Conservation (phyloP, 306 rosid genomes). For the Geum urbanum region DNA sequence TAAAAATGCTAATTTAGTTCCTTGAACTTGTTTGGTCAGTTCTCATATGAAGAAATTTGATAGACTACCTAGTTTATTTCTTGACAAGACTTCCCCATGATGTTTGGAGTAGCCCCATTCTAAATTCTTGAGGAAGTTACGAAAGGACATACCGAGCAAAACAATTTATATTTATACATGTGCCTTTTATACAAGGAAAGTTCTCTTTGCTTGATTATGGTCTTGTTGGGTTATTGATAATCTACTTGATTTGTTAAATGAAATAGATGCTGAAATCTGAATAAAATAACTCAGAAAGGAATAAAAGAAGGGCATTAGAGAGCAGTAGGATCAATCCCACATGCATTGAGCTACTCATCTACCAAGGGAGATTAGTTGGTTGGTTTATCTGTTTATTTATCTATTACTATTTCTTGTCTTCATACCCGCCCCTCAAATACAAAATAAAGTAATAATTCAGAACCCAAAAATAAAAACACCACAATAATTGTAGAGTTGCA, state of each 20-base stretch:
- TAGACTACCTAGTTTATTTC: background rate
- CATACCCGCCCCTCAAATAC: background rate
- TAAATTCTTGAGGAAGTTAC: background rate
- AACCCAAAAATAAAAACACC: background rate
- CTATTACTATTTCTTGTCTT: background rate
- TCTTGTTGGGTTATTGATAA: background rate
- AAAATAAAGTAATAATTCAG: background rate
- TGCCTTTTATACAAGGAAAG: too few species aligned
- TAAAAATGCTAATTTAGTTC: background rate
- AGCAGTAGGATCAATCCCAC: background rate
- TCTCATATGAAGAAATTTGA: background rate
- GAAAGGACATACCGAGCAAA: background rate
- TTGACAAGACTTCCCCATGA: background rate
- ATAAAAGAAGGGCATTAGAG: background rate
- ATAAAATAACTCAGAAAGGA: background rate
- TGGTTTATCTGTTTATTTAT: background rate
- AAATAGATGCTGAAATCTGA: background rate
- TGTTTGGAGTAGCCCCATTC: background rate
- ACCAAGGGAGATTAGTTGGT: background rate
- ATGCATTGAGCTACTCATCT: background rate
- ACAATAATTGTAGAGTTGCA: background rate
- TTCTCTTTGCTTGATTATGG: too few species aligned
- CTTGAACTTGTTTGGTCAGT: background rate
- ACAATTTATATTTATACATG: background rate
- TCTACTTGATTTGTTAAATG: background rate